Evolutionary conservation across 2,329 filamentous ascomycete genomes (phyloP).

Genomic region (Venturia pyrina): DNA sequence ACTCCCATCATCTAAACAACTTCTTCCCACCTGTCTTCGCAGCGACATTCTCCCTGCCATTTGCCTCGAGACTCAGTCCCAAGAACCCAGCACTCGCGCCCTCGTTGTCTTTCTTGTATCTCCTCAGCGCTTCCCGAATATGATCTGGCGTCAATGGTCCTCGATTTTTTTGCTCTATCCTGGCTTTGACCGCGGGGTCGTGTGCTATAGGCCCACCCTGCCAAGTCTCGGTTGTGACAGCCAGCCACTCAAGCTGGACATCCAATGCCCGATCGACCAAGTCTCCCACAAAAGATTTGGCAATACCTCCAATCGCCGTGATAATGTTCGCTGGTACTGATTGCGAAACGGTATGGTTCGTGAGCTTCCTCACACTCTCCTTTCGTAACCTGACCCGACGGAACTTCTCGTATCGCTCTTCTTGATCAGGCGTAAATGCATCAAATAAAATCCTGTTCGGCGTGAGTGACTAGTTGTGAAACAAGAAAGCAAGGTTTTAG

Average conservation of each 20-base stretch:
- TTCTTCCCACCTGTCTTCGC: slow-evolving; percentile 35
- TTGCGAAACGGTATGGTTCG: slow-evolving; percentile 73
- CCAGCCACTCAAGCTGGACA: slow-evolving; percentile 63
- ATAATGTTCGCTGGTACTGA: slow-evolving; percentile 65
- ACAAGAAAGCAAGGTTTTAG: neutral
- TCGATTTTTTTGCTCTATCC: slow-evolving; percentile 28
- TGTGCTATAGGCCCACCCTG: neutral
- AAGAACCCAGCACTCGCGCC: slow-evolving; percentile 48
- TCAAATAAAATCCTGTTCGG: slow-evolving; percentile 47
- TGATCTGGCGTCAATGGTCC: slow-evolving; percentile 63
- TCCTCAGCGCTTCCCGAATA: slow-evolving; percentile 59
- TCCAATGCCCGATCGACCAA: slow-evolving; percentile 62
- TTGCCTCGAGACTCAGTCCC: slow-evolving; percentile 35
- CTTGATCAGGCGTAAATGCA: slow-evolving; percentile 56
- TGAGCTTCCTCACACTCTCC: slow-evolving; percentile 60
- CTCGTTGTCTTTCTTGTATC: slow-evolving; percentile 54
- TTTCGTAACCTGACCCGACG: slow-evolving; percentile 59
- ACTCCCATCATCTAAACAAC: slow-evolving; percentile 29
- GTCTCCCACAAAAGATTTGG: slow-evolving; percentile 68
- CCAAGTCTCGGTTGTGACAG: slow-evolving; percentile 38
- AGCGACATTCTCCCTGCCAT: slow-evolving; percentile 33
- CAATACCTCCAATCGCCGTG: slow-evolving; percentile 64
- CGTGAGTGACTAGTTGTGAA: neutral
- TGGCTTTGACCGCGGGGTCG: slow-evolving; percentile 6
- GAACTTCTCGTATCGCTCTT: slow-evolving; percentile 61